These are phyloP conservation scores for Aspergillus heteromorphus DNA, from an alignment of 495 filamentous ascomycete genomes.

Conservation along the genomic window DNA sequence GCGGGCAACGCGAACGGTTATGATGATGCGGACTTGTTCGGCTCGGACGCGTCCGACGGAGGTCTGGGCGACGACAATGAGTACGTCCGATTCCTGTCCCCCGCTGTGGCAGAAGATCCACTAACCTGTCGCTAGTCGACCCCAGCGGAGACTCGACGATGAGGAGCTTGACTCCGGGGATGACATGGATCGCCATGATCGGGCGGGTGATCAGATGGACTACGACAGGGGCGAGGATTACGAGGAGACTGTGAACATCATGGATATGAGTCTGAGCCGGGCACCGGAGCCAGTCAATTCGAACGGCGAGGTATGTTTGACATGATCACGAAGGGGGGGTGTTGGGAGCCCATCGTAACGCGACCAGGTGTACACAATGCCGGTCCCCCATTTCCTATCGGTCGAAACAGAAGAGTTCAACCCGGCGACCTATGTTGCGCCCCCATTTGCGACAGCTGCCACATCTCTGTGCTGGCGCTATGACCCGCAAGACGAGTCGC, in stretches of 20 bases:
- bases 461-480: slow-evolving; percentile 67
- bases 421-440: slow-evolving; percentile 63
- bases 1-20: slow-evolving; percentile 43
- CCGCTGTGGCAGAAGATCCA: slow-evolving; percentile 18
- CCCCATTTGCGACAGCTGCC: slow-evolving; percentile 60
- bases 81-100: slow-evolving; percentile 15
- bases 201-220: slow-evolving; percentile 41
- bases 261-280: slow-evolving; percentile 55
- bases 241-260: slow-evolving; percentile 48
- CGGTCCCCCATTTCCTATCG: slow-evolving; percentile 73
- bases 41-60: slow-evolving; percentile 43
- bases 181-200: slow-evolving; percentile 56
- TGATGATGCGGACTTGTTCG: slow-evolving; percentile 62
- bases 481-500: slow-evolving; percentile 52
- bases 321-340: background rate
- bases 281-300: slow-evolving; percentile 67
- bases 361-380: slow-evolving; percentile 67
- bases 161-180: slow-evolving; percentile 77
- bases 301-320: slow-evolving; percentile 52
- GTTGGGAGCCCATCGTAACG: slow-evolving; percentile 1
- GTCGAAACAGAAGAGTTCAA: slow-evolving; percentile 71
- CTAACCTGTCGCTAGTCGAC: slow-evolving; percentile 32
- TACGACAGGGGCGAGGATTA: slow-evolving; percentile 42
- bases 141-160: slow-evolving; percentile 59
- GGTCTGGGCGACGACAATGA: slow-evolving; percentile 36